Evolutionary conservation across 805 yeast genomes (phyloP), one percentile per base, ranked within the genome.

Genomic region (Saturnispora sekii): DNA sequence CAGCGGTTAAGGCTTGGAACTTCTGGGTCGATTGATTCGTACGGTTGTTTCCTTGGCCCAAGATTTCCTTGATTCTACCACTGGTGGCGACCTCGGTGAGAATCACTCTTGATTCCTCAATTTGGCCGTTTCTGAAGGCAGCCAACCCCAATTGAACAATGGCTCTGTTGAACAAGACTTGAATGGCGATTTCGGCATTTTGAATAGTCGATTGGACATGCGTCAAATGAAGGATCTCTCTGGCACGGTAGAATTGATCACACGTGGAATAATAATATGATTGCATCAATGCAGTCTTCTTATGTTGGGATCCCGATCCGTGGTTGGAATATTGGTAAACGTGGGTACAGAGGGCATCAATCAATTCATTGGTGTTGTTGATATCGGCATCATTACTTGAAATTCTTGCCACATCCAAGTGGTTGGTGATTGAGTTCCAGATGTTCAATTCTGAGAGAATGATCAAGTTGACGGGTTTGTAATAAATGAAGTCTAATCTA

Each of bases 101-200:
- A 42, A 82, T 74, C 69, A 85, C 93, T 65, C 86, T 94, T 47
- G 93, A 73, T 62, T 93, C 97, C 55, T 73, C 76, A 57, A 89
- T 78, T 54, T 84, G 73, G 17, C 97, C 97, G 43, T 76, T 67
- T 64, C 96, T 80, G 81, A 93, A 93, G 12, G 98, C 97, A 63
- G 94, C 80, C 53, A 93, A 75, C 48, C 98, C 99, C 51, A 94
- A 76, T 68, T 93, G 98, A 51, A 87, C 97, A 51, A 93, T 75
- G 14, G 96, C 88, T 65, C 99, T 77, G 74, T 93, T 93, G 75
- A 87, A 93, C 56, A 87, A 73, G 45, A 93, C 88, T 73, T 93
- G 98, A 54, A 90, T 68, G 32, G 81, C 69, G 31, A 94, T 78
- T 57, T 90, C 97, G 31, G 95, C 82, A 41, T 80, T 76, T 64